A percentile compares a stretch with the other conserved stretches of the same genome.
Evolutionary conservation across 2,329 filamentous ascomycete species (phyloP).

Genomic region (Chaetomiaceae sp.): DNA sequence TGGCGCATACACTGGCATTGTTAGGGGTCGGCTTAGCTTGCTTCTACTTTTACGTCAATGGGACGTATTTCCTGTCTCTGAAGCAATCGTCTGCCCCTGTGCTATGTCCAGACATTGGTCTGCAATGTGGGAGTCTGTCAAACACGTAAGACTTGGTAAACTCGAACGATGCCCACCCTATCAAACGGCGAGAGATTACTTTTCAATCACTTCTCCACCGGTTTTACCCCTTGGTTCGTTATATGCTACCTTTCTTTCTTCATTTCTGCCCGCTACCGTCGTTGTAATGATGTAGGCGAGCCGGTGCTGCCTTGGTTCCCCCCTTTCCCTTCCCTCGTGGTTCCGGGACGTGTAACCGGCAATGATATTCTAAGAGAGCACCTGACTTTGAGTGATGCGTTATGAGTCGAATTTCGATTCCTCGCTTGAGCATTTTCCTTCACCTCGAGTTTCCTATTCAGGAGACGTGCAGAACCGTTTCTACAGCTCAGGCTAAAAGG

Average conservation of each 20-base stretch:
- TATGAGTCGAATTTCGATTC: neutral
- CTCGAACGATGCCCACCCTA: no score
- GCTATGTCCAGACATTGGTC: no score
- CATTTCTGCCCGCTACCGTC: no score
- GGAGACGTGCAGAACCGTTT: neutral
- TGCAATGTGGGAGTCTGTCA: no score
- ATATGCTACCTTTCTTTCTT: no score
- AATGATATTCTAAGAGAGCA: constrained; percentile 3
- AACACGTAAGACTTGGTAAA: no score
- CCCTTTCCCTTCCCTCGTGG: neutral
- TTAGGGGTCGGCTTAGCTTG: neutral
- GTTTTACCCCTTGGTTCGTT: no score
- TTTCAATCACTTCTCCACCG: neutral
- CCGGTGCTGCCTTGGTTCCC: neutral
- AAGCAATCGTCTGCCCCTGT: no score
- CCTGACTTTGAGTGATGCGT: constrained; percentile 1
- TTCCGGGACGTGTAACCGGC: neutral
- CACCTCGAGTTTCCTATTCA: neutral
- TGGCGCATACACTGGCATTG: neutral
- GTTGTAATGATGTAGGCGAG: no score
- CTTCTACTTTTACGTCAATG: no score
- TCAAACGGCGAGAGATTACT: no score
- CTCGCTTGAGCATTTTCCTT: neutral
- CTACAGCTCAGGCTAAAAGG: constrained; percentile 20
- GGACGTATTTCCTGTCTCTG: no score